Percentiles rank a stretch among this genome's conserved stretches.
Conservation (phyloP, 2,329 filamentous ascomycete species). For the Dactylellina haptotyla region DNA sequence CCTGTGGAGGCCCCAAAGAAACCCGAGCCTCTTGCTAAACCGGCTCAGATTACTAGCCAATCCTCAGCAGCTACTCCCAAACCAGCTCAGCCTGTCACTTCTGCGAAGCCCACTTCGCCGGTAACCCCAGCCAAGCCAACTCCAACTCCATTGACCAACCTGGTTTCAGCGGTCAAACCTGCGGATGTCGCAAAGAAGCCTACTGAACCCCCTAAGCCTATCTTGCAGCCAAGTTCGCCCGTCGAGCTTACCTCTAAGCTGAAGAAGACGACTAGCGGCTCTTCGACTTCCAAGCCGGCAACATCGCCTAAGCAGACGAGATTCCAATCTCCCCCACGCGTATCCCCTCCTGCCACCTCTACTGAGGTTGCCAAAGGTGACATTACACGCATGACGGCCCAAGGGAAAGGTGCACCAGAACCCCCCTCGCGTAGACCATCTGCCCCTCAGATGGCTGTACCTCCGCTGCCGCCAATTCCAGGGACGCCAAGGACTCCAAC, state of each 20-base stretch:
- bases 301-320: conserved; percentile 47
- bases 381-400: background rate
- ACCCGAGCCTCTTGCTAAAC: conserved; percentile 2
- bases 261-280: conserved; percentile 38
- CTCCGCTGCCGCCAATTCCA: conserved; percentile 27
- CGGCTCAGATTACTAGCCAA: background rate
- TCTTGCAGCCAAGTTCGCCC: conserved; percentile 10
- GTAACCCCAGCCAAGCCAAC: background rate
- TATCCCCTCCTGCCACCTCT: conserved; percentile 1
- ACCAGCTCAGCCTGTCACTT: background rate
- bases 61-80: background rate
- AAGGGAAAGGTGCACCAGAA: conserved; percentile 10
- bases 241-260: conserved; percentile 46
- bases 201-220: conserved; percentile 1
- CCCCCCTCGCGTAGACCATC: conserved; percentile 8
- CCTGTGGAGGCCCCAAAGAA: background rate
- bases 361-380: conserved; percentile 22
- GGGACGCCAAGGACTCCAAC: conserved; percentile 20
- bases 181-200: conserved; percentile 6
- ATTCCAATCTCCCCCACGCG: conserved; percentile 41
- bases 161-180: conserved; percentile 16
- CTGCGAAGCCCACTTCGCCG: conserved; percentile 4
- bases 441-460: conserved; percentile 7
- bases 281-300: conserved; percentile 22
- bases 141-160: no score